Percentiles rank a stretch among this genome's conserved stretches.
phyloP scores from a whole-genome alignment of 176 grass and related monocot genomes.

The Saccharum spontaneum region DNA sequence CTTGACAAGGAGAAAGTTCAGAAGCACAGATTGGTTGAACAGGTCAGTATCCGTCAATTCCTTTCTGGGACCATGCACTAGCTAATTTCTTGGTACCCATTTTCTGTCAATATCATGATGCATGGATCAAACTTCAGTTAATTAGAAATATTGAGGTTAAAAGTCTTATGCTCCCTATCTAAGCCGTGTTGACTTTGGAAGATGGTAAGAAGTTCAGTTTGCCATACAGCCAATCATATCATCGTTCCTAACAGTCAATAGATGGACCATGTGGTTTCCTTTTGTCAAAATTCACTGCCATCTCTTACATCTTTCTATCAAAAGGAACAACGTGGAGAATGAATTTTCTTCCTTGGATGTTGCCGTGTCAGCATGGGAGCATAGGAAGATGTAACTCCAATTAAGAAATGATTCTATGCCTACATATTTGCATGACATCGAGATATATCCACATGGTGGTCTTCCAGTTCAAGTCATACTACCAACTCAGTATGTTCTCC shows the following conservation, averaged over 20 bases:
- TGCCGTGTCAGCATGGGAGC: conserved; percentile 44
- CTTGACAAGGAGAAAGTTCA: conserved; percentile 95
- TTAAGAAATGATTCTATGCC: conserved; percentile 41
- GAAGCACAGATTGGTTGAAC: conserved; percentile 87
- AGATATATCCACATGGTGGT: conserved; percentile 34
- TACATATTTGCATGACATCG: conserved; percentile 35
- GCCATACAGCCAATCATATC: conserved; percentile 2
- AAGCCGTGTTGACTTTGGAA: neutral
- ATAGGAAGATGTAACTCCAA: conserved; percentile 45
- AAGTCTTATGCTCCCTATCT: neutral
- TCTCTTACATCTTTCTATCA: conserved; percentile 46
- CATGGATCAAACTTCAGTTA: neutral
- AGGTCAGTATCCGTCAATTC: conserved; percentile 58
- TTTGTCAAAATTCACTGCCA: conserved; percentile 31
- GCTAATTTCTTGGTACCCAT: neutral
- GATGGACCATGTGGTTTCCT: conserved; percentile 19
- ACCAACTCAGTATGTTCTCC: conserved; percentile 41
- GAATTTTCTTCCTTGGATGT: conserved; percentile 44
- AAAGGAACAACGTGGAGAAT: conserved; percentile 46
- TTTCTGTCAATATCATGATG: neutral
- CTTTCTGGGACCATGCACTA: neutral
- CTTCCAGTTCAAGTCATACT: conserved; percentile 44
- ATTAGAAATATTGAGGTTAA: neutral
- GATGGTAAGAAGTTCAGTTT: neutral
- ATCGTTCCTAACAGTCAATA: neutral